These are phyloP conservation scores for Persicaria tinctoria DNA, from an alignment of 148 eudicot species.

Conservation along the genomic window DNA sequence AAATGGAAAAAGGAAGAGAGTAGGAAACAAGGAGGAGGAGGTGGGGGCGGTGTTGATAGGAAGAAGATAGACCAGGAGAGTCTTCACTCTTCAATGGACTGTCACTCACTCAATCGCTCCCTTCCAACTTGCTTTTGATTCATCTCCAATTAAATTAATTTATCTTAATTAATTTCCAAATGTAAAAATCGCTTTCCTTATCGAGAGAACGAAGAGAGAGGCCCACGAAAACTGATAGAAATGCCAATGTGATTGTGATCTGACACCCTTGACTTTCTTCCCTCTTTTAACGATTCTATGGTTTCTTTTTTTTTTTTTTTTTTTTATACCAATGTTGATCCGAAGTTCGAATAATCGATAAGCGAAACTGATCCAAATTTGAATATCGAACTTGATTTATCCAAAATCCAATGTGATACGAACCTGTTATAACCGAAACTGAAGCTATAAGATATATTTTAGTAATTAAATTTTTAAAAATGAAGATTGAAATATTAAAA, in stretches of 20 bases:
- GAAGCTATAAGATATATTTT: too few relatives aligned
- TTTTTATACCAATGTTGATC: neutral
- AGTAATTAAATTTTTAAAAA: too few relatives aligned
- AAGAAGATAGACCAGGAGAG: slow-evolving; percentile 2
- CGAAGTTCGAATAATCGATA: too few relatives aligned
- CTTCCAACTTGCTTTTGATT: neutral
- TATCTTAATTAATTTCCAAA: neutral
- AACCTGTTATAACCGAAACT: too few relatives aligned
- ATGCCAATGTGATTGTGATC: neutral
- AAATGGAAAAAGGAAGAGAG: neutral
- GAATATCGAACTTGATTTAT: too few relatives aligned
- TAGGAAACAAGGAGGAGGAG: neutral
- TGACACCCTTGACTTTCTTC: neutral
- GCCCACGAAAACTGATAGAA: neutral
- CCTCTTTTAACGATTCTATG: neutral
- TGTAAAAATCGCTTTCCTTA: neutral
- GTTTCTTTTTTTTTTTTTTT: neutral
- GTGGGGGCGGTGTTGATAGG: neutral
- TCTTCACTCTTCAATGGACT: neutral
- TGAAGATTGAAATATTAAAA: too few relatives aligned
- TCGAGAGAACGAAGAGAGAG: neutral
- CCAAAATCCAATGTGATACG: too few relatives aligned
- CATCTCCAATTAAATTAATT: neutral
- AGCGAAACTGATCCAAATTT: too few relatives aligned
- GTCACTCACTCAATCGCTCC: neutral